Evolutionary conservation across 140 eudicot genomes (phyloP).

Genomic region (Erigeron philadelphicus): DNA sequence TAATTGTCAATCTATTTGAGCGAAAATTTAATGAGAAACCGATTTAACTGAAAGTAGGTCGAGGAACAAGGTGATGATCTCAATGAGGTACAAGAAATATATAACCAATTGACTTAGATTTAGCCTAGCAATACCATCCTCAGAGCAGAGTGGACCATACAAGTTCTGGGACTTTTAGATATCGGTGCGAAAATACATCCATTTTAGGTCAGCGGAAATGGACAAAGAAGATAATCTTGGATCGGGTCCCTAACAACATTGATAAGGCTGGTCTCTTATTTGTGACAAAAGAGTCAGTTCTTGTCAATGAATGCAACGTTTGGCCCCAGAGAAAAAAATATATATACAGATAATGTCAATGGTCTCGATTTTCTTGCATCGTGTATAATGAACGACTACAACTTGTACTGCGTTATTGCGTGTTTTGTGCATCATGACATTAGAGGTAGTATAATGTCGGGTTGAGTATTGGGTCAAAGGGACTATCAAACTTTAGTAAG

Average conservation of each 20-base stretch:
- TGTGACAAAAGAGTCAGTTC: constrained; percentile 42
- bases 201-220: constrained; percentile 51
- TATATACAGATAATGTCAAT: constrained; percentile 64
- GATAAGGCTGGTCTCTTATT: constrained; percentile 53
- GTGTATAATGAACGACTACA: not conserved
- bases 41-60: constrained; percentile 51
- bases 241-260: constrained; percentile 53
- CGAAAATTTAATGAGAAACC: constrained; percentile 51
- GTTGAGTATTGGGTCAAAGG: too few relatives aligned
- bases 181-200: constrained; percentile 52
- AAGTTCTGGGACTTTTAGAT: constrained; percentile 48
- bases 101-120: too few relatives aligned
- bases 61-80: constrained; percentile 44
- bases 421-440: too few relatives aligned
- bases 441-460: too few relatives aligned
- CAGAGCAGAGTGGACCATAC: constrained; percentile 52
- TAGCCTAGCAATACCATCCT: constrained; percentile 50
- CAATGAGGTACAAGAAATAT: constrained; percentile 54
- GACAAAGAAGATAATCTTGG: constrained; percentile 47
- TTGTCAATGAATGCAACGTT: constrained; percentile 3
- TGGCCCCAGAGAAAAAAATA: constrained; percentile 45
- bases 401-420: not conserved
- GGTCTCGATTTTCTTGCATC: constrained; percentile 23
- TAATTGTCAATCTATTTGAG: constrained; percentile 32
- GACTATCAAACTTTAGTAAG: too few relatives aligned